Percentiles rank a stretch among this genome's conserved stretches.
Evolutionary conservation across 345 rosid species (phyloP).

Genomic region (Eucalyptus brandiana): DNA sequence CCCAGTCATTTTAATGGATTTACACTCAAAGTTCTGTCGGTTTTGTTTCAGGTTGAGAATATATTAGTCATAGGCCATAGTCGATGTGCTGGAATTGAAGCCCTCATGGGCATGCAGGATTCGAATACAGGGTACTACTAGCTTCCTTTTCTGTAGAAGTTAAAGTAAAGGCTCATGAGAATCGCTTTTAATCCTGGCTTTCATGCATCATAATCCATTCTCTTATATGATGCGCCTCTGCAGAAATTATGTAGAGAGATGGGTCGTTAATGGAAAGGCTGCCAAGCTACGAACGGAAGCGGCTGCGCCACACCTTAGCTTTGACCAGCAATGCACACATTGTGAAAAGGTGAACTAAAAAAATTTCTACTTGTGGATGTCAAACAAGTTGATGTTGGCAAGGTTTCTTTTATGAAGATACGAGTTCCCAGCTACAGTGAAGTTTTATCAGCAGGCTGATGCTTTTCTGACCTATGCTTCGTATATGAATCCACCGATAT

Average conservation of each 20-base stretch:
- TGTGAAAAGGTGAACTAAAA: conserved; percentile 71
- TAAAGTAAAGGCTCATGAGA: background rate
- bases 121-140: conserved; percentile 39
- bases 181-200: background rate
- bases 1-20: background rate
- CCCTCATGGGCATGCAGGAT: conserved; percentile 76
- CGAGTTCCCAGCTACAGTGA: background rate
- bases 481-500: background rate
- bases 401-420: background rate
- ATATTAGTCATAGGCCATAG: conserved; percentile 89
- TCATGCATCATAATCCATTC: background rate
- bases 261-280: conserved; percentile 69
- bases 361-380: background rate
- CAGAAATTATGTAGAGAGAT: conserved; percentile 70
- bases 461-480: background rate
- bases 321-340: conserved; percentile 66
- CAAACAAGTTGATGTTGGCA: background rate
- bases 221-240: background rate
- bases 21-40: background rate
- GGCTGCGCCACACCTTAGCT: conserved; percentile 42
- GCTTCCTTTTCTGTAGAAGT: background rate
- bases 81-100: conserved; percentile 91
- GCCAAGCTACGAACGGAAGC: conserved; percentile 55
- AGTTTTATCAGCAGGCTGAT: background rate
- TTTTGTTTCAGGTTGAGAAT: conserved; percentile 61